Evolutionary conservation across 2,329 filamentous ascomycete genomes (phyloP).

Genomic region (Fusarium stilboides): DNA sequence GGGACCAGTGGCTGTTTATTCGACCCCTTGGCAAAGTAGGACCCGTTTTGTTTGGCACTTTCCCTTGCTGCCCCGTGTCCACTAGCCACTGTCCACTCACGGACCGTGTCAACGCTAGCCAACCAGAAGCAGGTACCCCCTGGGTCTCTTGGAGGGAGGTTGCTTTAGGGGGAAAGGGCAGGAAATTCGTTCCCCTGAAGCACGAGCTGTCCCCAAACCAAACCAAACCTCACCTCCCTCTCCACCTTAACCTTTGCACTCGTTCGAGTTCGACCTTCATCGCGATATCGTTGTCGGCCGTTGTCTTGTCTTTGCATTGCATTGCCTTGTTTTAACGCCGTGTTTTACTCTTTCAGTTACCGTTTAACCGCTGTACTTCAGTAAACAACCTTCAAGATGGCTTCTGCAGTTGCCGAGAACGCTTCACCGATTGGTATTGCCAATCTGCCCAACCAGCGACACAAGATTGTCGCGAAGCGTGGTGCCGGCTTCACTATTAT

Average conservation of each 20-base stretch:
- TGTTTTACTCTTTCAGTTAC: constrained; percentile 24
- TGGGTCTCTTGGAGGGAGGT: constrained; percentile 32
- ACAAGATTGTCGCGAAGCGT: constrained; percentile 84
- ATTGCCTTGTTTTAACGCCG: constrained; percentile 42
- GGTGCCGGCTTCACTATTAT: constrained; percentile 99
- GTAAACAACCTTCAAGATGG: constrained; percentile 61
- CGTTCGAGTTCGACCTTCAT: constrained; percentile 51
- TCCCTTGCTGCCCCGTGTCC: constrained; percentile 50
- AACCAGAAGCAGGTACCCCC: constrained; percentile 51
- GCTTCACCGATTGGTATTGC: constrained; percentile 81
- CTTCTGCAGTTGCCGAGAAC: constrained; percentile 71
- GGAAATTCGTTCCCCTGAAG: constrained; percentile 58
- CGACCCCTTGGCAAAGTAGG: constrained; percentile 35
- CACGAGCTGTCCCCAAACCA: constrained; percentile 50
- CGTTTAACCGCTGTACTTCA: constrained; percentile 25
- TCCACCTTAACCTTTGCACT: constrained; percentile 49
- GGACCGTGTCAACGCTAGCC: constrained; percentile 49
- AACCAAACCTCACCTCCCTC: constrained; percentile 36
- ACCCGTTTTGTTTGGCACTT: constrained; percentile 44
- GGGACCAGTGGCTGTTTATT: constrained; percentile 45
- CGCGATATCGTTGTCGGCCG: constrained; percentile 46
- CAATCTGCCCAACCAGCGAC: constrained; percentile 81
- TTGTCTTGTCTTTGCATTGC: constrained; percentile 26
- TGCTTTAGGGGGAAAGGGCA: constrained; percentile 50
- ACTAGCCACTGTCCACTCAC: constrained; percentile 50